Evolutionary conservation across 345 rosid genomes (phyloP).

Genomic region (Barbarea vulgaris): DNA sequence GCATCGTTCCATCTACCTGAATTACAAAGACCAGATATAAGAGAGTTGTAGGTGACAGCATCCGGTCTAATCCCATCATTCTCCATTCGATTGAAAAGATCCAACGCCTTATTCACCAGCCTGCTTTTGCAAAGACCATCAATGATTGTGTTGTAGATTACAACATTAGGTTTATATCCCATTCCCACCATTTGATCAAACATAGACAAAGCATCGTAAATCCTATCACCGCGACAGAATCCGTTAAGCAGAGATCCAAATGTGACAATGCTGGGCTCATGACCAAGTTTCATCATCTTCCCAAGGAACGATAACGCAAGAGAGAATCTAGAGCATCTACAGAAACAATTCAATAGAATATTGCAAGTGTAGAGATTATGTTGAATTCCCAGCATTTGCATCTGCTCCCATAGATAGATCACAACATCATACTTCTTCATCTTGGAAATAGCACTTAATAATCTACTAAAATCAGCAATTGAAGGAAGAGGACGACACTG

Average conservation of each 20-base stretch:
- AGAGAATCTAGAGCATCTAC: constrained; percentile 19
- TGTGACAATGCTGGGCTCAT: constrained; percentile 30
- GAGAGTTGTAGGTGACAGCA: constrained; percentile 24
- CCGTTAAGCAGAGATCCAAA: constrained; percentile 29
- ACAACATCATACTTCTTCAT: constrained; percentile 33
- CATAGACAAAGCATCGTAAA: constrained; percentile 22
- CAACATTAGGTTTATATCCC: constrained; percentile 33
- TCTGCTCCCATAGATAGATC: constrained; percentile 33
- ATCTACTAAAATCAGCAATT: constrained; percentile 32
- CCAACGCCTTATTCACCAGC: constrained; percentile 23
- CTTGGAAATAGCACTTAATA: constrained; percentile 31
- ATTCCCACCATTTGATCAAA: constrained; percentile 14
- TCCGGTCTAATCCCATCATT: constrained; percentile 17
- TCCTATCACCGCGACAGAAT: constrained; percentile 19
- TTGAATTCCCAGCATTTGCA: constrained; percentile 24
- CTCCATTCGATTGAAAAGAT: constrained; percentile 18
- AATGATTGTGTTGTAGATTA: constrained; percentile 31
- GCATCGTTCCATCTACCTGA: constrained; percentile 27
- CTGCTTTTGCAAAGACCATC: constrained; percentile 36
- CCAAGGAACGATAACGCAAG: constrained; percentile 34
- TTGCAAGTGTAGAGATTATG: constrained; percentile 35
- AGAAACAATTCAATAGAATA: constrained; percentile 35
- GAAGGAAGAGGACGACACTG: constrained; percentile 38
- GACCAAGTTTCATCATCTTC: constrained; percentile 41
- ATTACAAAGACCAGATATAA: constrained; percentile 31